phyloP scores from a whole-genome alignment of 140 eudicot genomes.

The Stevia rebaudiana region DNA sequence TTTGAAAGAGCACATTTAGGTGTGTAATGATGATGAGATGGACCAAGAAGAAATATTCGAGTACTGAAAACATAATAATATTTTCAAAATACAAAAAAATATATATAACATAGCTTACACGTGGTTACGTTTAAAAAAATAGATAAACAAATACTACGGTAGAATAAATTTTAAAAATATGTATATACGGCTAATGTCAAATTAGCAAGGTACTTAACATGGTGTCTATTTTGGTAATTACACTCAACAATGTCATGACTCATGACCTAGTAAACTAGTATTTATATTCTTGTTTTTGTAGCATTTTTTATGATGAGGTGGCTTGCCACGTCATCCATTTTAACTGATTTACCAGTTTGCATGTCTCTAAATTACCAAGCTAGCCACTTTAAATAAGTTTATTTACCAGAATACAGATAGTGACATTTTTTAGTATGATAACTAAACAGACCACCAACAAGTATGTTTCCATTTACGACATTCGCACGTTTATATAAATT shows the following conservation, averaged over 20 bases:
- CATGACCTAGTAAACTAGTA: no score
- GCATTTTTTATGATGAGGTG: no score
- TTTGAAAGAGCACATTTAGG: slow-evolving; percentile 81
- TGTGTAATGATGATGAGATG: slow-evolving; percentile 95
- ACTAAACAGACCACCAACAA: neutral
- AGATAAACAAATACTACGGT: neutral
- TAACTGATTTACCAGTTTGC: neutral
- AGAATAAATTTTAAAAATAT: neutral
- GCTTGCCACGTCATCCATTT: neutral
- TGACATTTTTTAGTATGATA: neutral
- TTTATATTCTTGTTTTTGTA: no score
- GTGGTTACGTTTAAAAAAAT: neutral
- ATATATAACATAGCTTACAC: neutral
- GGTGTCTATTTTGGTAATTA: neutral
- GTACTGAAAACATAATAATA: slow-evolving; percentile 53
- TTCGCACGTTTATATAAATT: neutral
- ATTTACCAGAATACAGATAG: neutral
- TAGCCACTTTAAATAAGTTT: neutral
- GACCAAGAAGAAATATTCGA: slow-evolving; percentile 90
- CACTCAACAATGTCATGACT: neutral
- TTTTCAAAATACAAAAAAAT: no score
- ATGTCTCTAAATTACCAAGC: neutral
- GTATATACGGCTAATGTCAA: neutral
- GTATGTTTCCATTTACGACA: neutral
- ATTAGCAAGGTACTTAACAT: neutral